Evolutionary conservation across 345 rosid species (phyloP), one percentile per base, ranked within the genome.

Genomic region (Mercurialis annua): DNA sequence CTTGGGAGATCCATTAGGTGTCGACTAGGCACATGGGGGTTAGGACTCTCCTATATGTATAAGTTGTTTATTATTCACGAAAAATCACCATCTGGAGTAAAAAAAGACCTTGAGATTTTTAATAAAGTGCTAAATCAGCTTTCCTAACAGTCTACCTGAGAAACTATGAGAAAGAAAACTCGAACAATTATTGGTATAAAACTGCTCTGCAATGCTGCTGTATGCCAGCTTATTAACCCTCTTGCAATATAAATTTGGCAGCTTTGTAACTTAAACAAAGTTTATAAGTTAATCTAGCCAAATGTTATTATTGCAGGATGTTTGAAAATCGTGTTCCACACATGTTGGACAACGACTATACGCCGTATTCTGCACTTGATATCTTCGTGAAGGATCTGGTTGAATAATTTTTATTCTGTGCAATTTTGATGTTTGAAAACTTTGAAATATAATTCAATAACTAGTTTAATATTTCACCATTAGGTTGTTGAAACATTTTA

Each of bases 301-400:
- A 46, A 15, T 75, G 42, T 63, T 73, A 29, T 33, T 73, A 40
- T 77, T 76, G 80, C 88, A 92, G 98, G 98, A 90, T 92, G 96
- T 87, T 88, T 83, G 96, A 88, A 82, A 92, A 92, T 74, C 96
- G 98, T 16, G 98, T 88, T 76, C 97, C 97, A 0, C 98, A 92
- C 80, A 90, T 92, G 98, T 68, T 92, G 78, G 93, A 90, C 65
- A 85, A 88, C 66, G 97, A 92, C 77, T 92, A 90, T 52, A 88
- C 97, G 66, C 97, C 98, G 30, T 83, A 84, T 73, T 92, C 98
- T 42, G 98, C 98, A 31, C 96, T 92, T 59, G 96, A 92, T 77
- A 92, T 92, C 55, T 92, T 90, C 81, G 97, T 92, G 78, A 92
- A 92, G 86, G 98, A 92, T 82, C 81, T 92, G 90, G 97, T 92